Conservation (phyloP, 139 green algal species). For the Tetradesmus lagerheimii region DNA sequence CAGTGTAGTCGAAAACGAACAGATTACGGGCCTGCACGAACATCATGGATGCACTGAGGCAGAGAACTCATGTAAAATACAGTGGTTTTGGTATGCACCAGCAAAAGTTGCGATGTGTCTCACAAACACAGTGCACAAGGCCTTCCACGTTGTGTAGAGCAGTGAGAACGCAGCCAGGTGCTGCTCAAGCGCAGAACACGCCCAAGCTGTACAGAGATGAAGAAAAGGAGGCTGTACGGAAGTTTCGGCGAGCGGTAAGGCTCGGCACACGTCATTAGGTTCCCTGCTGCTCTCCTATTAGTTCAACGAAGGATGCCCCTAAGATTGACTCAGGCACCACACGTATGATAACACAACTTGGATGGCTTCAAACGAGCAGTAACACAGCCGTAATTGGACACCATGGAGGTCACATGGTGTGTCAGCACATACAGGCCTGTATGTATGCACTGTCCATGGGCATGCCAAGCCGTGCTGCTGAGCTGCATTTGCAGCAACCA, state of each 20-base stretch:
- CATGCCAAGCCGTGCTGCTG: no score
- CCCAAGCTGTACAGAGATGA: background rate
- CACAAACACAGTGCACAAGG: background rate
- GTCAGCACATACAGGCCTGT: no score
- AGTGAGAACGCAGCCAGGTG: background rate
- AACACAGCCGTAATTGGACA: no score
- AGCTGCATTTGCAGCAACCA: no score
- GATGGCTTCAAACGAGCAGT: no score
- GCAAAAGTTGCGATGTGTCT: background rate
- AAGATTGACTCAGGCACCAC: background rate
- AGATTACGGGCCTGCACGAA: background rate
- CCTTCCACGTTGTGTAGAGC: background rate
- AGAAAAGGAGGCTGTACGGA: slow-evolving; percentile 18
- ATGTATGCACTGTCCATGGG: no score
- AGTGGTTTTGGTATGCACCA: background rate
- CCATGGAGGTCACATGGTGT: no score
- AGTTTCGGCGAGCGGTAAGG: slow-evolving; percentile 6
- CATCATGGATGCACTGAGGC: background rate
- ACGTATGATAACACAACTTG: no score
- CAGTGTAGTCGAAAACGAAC: background rate
- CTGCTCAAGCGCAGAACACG: background rate
- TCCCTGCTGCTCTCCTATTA: background rate
- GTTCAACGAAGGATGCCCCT: background rate
- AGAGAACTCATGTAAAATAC: background rate
- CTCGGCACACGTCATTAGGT: background rate